phyloP scores from a whole-genome alignment of 495 filamentous ascomycete genomes.

The Aspergillus coremiiformis region DNA sequence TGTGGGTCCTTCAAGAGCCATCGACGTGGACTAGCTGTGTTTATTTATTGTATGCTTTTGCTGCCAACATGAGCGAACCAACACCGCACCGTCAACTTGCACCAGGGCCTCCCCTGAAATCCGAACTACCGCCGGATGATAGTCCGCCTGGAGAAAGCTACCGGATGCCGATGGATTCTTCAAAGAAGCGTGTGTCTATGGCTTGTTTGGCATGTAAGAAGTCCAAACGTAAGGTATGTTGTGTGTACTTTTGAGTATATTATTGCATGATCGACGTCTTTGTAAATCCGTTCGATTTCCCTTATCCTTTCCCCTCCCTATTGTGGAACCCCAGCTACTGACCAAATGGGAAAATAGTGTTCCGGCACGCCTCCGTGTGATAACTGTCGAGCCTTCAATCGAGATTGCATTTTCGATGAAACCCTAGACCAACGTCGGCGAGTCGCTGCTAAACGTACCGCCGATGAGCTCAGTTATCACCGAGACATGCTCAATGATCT shows the following conservation, averaged over 20 bases:
- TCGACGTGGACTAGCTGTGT: neutral
- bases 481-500: conserved; percentile 37
- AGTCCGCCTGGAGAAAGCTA: conserved; percentile 16
- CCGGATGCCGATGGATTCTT: conserved; percentile 7
- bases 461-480: conserved; percentile 38
- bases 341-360: conserved; percentile 21
- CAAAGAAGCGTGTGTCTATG: conserved; percentile 42
- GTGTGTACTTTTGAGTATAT: neutral
- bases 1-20: neutral
- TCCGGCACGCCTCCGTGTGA: conserved; percentile 36
- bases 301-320: neutral
- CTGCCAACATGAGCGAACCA: conserved; percentile 18
- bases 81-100: conserved; percentile 19
- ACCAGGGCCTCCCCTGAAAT: conserved; percentile 19
- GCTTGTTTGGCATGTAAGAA: conserved; percentile 43
- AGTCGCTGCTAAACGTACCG: conserved; percentile 42
- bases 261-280: neutral
- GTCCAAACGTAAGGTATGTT: conserved; percentile 38
- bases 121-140: neutral
- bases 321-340: neutral
- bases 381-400: conserved; percentile 35
- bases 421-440: conserved; percentile 42
- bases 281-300: neutral
- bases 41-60: neutral
- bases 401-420: conserved; percentile 42